phyloP scores from a whole-genome alignment of 805 yeast species.

The Saccharomycopsis capsularis region DNA sequence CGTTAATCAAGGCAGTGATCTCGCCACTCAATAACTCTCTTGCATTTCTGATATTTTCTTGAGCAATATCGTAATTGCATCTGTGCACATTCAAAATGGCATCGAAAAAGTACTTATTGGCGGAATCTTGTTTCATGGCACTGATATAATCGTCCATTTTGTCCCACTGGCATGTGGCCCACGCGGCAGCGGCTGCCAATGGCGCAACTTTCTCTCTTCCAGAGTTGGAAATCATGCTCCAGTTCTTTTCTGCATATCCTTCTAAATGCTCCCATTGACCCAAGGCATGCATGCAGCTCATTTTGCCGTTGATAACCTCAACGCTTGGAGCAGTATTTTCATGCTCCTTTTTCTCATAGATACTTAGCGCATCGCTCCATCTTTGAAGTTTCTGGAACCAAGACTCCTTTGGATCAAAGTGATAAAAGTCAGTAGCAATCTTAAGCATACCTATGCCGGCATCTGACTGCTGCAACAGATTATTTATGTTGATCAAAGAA shows the following conservation, averaged over 20 bases:
- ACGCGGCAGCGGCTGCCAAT: slow-evolving; percentile 96
- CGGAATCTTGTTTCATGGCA: slow-evolving; percentile 87
- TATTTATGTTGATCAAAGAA: slow-evolving; percentile 83
- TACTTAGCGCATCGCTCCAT: slow-evolving; percentile 96
- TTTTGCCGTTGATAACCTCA: slow-evolving; percentile 92
- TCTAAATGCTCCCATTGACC: slow-evolving; percentile 97
- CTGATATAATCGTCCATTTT: slow-evolving; percentile 85
- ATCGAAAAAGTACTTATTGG: slow-evolving; percentile 91
- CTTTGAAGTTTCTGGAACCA: slow-evolving; percentile 96
- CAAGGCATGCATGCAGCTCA: slow-evolving; percentile 96
- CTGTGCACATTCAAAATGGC: slow-evolving; percentile 83
- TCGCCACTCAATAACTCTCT: slow-evolving; percentile 88
- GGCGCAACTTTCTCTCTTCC: slow-evolving; percentile 85
- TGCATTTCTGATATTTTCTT: slow-evolving; percentile 71
- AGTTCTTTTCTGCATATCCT: slow-evolving; percentile 75
- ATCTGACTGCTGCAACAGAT: slow-evolving; percentile 91
- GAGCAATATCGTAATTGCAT: slow-evolving; percentile 77
- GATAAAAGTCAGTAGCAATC: slow-evolving; percentile 88
- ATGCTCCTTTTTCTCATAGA: slow-evolving; percentile 61
- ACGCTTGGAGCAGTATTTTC: slow-evolving; percentile 44
- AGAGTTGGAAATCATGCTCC: slow-evolving; percentile 71
- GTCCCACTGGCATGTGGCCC: slow-evolving; percentile 98
- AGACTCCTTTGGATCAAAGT: slow-evolving; percentile 85
- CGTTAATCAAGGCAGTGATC: slow-evolving; percentile 88
- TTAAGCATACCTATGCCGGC: slow-evolving; percentile 96